Base-by-base conservation (phyloP, 805 yeast genomes). In the Metschnikowia shivogae region DNA sequence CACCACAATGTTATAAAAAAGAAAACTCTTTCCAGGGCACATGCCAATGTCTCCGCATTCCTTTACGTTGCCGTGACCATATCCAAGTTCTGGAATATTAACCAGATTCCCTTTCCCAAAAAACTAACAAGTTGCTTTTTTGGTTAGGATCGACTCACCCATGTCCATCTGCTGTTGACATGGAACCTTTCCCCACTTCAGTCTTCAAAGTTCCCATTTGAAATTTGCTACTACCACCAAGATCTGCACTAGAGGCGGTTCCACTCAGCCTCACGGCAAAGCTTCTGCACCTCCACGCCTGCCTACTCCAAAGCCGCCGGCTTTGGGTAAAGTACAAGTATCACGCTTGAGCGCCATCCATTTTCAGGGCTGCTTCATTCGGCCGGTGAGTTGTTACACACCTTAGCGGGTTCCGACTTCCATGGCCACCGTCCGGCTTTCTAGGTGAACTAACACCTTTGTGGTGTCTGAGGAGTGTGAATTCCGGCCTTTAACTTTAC, bases 371-470 rank as follows among this genome's bases (percentile, higher is more conserved):
- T 65, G 63, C 65, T 63, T 63, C 70, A 67, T 67, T 66, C 72
- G 68, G 68, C 75, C 75, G 78, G 78, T 73, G 77, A 72, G 76
- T 71, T 64, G 65, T 65, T 61, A 63, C 71, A 65, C 73, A 71
- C 68, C 78, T 73, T 73, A 72, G 77, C 75, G 77, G 76, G 71
- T 74, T 69, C 76, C 75, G 63, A 65, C 73, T 67, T 69, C 68
- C 62, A 63, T 17, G 28, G 27, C 13, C 27, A 35, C 24, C 42
- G 35, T 38, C 42, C 42, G 42, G 42, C 42, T 38, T 19, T 38
- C 42, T 38, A 38, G 42, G 30, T 29, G 42, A 67, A 66, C 70
- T 33, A 33, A 33, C 35, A 66, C 72, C 70, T 65, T 67, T 67
- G 70, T 65, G 72, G 70, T 63, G 66, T 65, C 68, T 64, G 67